Evolutionary conservation across 257 asterid genomes (phyloP), one percentile per base, ranked within the genome.

Genomic region (Gentiana macrophylla): DNA sequence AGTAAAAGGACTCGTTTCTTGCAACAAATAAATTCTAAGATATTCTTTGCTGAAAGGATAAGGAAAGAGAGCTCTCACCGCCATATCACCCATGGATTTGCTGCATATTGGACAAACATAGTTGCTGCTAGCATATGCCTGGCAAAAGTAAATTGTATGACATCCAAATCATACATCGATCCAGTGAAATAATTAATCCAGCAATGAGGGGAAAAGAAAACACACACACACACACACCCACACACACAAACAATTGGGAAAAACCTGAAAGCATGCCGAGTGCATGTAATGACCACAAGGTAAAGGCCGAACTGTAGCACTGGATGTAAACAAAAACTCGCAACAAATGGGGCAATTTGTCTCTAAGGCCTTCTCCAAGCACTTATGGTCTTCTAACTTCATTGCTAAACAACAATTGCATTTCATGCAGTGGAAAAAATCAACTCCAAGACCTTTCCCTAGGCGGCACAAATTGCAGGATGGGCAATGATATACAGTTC

Each of bases 241-340:
- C 46, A 41, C 6, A 41, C 46, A 41, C 46, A 41, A 12, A 55
- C 1, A 45, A 12, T 37, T 34, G 34, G 11, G 53, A 50, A 41
- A 59, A 48, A 76, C 82, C 82, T 72, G 82, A 50, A 76, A 76
- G 65, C 82, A 76, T 63, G 82, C 82, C 0, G 82, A 76, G 56
- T 76, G 82, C 68, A 76, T 72, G 69, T 72, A 76, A 64, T 76
- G 82, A 56, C 82, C 82, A 64, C 82, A 76, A 67, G 72, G 82
- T 57, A 76, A 69, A 55, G 63, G 43, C 66, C 73, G 72, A 45
- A 76, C 79, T 6, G 71, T 8, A 44, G 79, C 69, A 57, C 76
- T 76, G 10, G 82, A 76, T 11, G 82, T 76, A 63, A 76, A 76
- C 69, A 76, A 66, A 63, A 69, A 72, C 46, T 76, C 79, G 50